Conservation (phyloP, 306 rosid genomes). For the Ormosia emarginata region DNA sequence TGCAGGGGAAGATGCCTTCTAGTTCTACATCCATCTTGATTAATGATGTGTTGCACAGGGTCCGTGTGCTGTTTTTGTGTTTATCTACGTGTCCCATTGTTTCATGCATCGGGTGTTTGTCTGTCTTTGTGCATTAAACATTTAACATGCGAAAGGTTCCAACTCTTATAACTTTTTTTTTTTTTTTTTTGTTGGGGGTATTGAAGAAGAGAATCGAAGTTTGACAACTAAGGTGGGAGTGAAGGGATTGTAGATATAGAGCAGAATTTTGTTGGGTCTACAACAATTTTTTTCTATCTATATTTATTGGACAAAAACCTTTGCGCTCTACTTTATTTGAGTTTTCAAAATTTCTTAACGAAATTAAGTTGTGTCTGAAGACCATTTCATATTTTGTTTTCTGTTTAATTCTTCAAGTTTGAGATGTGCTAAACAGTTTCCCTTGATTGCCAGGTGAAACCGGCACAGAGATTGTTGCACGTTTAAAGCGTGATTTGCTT, state of each 20-base stretch:
- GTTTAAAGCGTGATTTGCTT: conserved; percentile 72
- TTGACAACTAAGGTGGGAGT: neutral
- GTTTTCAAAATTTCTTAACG: neutral
- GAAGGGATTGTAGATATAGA: neutral
- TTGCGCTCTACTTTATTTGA: neutral
- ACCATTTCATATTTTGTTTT: neutral
- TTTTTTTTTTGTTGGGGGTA: neutral
- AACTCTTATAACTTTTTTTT: neutral
- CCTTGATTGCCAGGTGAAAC: conserved; percentile 69
- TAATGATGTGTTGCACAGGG: neutral
- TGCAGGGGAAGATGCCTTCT: neutral
- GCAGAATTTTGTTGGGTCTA: neutral
- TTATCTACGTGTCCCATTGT: neutral
- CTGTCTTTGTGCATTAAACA: neutral
- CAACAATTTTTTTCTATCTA: neutral
- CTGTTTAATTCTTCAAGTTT: neutral
- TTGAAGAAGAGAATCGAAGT: neutral
- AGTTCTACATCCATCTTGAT: neutral
- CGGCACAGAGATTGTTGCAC: conserved; percentile 54
- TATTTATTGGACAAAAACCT: neutral
- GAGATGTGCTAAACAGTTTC: conserved; percentile 5
- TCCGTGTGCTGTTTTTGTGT: neutral
- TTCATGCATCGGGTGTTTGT: neutral
- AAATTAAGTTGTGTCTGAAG: neutral
- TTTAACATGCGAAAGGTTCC: neutral